Evolutionary conservation across 2,329 filamentous ascomycete species (phyloP), one percentile per base, ranked within the genome.

Genomic region (Trichoderma simmonsii): DNA sequence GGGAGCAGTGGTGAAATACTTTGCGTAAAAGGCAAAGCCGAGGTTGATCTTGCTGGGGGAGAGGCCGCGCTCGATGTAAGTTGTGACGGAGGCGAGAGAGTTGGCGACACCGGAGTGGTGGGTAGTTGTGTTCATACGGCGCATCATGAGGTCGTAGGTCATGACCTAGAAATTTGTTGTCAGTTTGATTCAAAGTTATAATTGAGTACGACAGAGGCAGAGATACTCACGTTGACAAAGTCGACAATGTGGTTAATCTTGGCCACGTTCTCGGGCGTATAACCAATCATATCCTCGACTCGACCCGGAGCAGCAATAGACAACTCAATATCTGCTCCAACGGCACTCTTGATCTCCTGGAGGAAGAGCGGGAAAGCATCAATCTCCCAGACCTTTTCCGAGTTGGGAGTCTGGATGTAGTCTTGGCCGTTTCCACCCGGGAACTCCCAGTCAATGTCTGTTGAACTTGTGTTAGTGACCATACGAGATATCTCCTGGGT

Each of bases 61-160:
- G 1, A 88, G 85, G 3, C 91, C 91, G 28, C 86, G 85, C 3
- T 82, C 80, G 18, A 90, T 79, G 78, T 93, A 93, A 48, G 85
- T 85, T 66, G 89, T 82, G 77, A 93, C 79, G 0, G 87, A 82
- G 5, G 85, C 82, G 1, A 87, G 77, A 9, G 90, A 89, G 14
- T 83, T 84, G 64, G 83, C 76, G 28, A 92, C 81, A 6, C 89
- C 88, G 11, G 86, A 87, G 76, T 93, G 90, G 77, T 93, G 91
- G 32, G 84, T 85, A 2, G 91, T 93, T 24, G 84, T 79, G 64
- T 83, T 87, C 78, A 93, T 89, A n/a, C 92, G 87, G 12, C 91
- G 89, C 81, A 92, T 93, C 86, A 92, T 91, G 62, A 93, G 78
- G 77, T 93, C 91, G 78, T 93, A 93, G 9, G 87, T 86, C 91